Evolutionary conservation across 2,329 filamentous ascomycete genomes (phyloP).

Genomic region (Rutstroemia sp.): DNA sequence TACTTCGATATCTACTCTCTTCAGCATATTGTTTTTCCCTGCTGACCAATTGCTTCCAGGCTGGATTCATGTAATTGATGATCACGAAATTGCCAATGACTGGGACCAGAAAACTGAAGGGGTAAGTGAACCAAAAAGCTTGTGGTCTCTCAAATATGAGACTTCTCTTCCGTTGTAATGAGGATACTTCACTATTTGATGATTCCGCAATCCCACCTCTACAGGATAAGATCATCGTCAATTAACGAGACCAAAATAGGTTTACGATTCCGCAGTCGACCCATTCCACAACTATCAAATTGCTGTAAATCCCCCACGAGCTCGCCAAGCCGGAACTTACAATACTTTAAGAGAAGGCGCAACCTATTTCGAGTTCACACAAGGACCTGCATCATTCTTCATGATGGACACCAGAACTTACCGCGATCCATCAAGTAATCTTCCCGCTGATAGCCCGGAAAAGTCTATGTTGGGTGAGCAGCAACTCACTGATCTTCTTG

Average conservation of each 20-base stretch:
- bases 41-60: background rate
- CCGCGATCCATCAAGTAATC: constrained; percentile 58
- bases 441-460: constrained; percentile 50
- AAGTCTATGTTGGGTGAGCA: constrained; percentile 83
- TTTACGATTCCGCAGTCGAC: constrained; percentile 32
- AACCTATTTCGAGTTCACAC: constrained; percentile 83
- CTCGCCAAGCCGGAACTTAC: constrained; percentile 41
- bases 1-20: background rate
- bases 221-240: no score
- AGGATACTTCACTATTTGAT: background rate
- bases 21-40: background rate
- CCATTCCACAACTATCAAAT: constrained; percentile 85
- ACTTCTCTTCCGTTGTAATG: background rate
- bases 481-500: constrained; percentile 73
- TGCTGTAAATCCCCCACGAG: constrained; percentile 69
- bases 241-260: background rate
- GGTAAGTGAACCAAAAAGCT: constrained; percentile 34
- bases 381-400: constrained; percentile 91
- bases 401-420: constrained; percentile 88
- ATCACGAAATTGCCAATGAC: constrained; percentile 94
- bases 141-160: background rate
- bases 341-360: constrained; percentile 41
- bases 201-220: no score
- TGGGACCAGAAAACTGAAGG: constrained; percentile 79
- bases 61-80: constrained; percentile 95